These are phyloP conservation scores for Penicillium hesseltinei DNA, from an alignment of 2,329 filamentous ascomycete genomes.

Conservation along the genomic window DNA sequence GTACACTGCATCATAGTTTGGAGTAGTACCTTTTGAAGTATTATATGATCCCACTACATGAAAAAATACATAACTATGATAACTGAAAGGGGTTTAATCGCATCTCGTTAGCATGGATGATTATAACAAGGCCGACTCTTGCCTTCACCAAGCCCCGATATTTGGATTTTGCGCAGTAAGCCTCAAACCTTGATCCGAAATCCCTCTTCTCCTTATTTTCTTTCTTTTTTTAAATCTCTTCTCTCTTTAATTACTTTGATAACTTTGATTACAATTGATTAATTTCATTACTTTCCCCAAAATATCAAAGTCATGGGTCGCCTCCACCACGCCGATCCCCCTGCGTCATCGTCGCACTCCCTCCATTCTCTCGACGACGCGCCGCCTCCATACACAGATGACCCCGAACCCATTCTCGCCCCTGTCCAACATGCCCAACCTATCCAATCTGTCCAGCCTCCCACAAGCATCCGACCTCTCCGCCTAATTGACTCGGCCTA, in stretches of 20 bases:
- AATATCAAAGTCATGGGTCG: conserved; percentile 11
- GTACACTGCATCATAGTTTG: too few species aligned
- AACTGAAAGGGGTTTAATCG: too few species aligned
- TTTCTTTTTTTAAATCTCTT: not conserved
- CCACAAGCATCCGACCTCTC: conserved; percentile 9
- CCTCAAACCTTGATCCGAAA: not conserved
- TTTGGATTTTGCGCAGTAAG: not conserved
- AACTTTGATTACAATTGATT: not conserved
- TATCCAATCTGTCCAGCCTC: not conserved
- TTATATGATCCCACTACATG: too few species aligned
- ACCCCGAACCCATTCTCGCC: conserved; percentile 8
- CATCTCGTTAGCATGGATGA: too few species aligned
- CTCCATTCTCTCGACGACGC: conserved; percentile 18
- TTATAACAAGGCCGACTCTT: too few species aligned
- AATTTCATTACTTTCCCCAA: not conserved
- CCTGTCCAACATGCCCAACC: conserved; percentile 1
- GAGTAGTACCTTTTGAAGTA: too few species aligned
- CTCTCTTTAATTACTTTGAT: not conserved
- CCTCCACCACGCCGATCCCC: conserved; percentile 10
- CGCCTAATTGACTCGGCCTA: conserved; percentile 22
- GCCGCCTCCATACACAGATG: conserved; percentile 25
- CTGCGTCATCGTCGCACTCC: conserved; percentile 18
- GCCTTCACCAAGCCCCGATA: too few species aligned
- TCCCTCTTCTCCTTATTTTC: not conserved
- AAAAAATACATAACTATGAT: too few species aligned